Evolutionary conservation across 2,329 filamentous ascomycete species (phyloP).

Genomic region (Aurifilum marmelostoma): DNA sequence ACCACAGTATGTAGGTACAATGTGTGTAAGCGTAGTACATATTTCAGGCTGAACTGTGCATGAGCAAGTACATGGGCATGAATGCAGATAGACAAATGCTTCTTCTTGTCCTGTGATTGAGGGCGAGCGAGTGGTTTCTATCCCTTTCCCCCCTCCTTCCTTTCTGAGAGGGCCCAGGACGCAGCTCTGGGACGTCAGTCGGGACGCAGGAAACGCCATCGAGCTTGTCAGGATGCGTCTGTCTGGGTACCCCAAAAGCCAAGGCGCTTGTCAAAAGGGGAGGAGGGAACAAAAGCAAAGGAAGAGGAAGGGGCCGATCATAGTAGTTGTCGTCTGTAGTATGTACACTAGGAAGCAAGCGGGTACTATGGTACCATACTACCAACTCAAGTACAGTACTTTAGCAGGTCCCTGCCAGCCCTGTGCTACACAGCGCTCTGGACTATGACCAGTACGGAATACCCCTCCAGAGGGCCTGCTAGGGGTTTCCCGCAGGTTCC

Average conservation of each 20-base stretch:
- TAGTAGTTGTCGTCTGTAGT: too few relatives aligned
- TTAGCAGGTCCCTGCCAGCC: slow-evolving; percentile 3
- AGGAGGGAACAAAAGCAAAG: neutral
- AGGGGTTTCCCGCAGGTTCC: neutral
- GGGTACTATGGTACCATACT: neutral
- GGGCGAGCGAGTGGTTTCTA: neutral
- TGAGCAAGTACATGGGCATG: neutral
- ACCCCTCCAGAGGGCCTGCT: slow-evolving; percentile 9
- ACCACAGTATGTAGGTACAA: neutral
- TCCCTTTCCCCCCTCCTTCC: neutral
- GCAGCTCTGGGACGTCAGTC: neutral
- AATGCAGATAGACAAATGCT: neutral
- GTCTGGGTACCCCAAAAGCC: neutral
- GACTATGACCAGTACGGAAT: neutral
- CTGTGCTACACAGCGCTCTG: neutral
- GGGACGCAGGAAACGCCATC: neutral
- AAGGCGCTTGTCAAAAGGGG: neutral
- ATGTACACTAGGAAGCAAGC: neutral
- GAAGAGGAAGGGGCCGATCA: neutral
- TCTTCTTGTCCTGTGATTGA: neutral
- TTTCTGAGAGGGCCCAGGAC: neutral
- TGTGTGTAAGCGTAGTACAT: neutral
- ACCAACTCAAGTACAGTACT: neutral
- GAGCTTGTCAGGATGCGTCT: neutral
- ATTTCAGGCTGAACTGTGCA: neutral